A percentile compares a stretch with the other conserved stretches of the same genome.
phyloP scores from a whole-genome alignment of 1,284 basidiomycete genomes.

The Porphyrellus sp. region DNA sequence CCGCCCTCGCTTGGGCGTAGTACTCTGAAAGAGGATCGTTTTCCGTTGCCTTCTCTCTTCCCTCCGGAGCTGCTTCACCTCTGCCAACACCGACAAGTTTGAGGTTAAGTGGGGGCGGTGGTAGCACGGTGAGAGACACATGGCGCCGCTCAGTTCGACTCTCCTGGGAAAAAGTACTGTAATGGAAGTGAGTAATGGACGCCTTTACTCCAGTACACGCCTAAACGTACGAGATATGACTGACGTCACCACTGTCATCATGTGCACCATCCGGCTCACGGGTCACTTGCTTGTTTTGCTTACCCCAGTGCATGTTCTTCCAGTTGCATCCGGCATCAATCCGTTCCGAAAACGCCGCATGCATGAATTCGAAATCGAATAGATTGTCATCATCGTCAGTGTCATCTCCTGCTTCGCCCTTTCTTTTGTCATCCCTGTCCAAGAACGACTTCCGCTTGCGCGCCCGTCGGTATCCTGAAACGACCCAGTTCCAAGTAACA shows the following conservation, averaged over 20 bases:
- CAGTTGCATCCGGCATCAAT: slow-evolving; percentile 42
- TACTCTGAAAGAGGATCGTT: slow-evolving; percentile 61
- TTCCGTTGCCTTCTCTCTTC: slow-evolving; percentile 2
- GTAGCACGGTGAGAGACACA: slow-evolving; percentile 21
- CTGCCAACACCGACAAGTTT: slow-evolving; percentile 9
- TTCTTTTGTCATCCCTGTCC: background rate
- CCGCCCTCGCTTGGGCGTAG: slow-evolving; percentile 53
- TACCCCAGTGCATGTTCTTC: slow-evolving; percentile 8
- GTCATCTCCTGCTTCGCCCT: background rate
- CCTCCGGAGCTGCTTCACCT: slow-evolving; percentile 1
- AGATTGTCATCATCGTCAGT: slow-evolving; percentile 5
- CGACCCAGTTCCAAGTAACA: slow-evolving; percentile 61
- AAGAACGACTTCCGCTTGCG: slow-evolving; percentile 1
- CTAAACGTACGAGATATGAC: slow-evolving; percentile 40
- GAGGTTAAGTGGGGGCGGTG: slow-evolving; percentile 29
- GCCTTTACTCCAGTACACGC: background rate
- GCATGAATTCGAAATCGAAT: slow-evolving; percentile 41
- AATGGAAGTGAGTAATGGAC: slow-evolving; percentile 3
- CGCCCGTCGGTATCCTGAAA: slow-evolving; percentile 23
- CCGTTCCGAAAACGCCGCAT: slow-evolving; percentile 47
- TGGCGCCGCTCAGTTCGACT: background rate
- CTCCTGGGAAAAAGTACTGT: slow-evolving; percentile 38
- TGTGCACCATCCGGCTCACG: slow-evolving; percentile 4
- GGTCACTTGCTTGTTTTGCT: background rate
- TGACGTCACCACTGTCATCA: slow-evolving; percentile 32